Evolutionary conservation across 164 flowering plant species (phyloP).

Genomic region (Amborella trichopoda): DNA sequence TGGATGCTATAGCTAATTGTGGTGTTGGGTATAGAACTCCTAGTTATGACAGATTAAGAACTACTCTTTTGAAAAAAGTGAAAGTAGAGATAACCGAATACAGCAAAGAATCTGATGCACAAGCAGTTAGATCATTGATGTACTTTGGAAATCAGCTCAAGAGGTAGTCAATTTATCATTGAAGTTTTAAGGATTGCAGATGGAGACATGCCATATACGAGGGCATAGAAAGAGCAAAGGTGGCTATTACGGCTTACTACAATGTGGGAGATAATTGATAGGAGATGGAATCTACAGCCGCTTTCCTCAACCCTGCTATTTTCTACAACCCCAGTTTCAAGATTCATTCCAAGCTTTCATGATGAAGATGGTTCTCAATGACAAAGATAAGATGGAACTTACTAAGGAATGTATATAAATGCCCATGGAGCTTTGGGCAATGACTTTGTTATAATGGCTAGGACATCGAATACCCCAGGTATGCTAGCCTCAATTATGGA

Average conservation of each 20-base stretch:
- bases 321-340: slow-evolving; percentile 39
- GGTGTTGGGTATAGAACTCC: slow-evolving; percentile 59
- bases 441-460: slow-evolving; percentile 55
- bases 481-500: too few relatives aligned
- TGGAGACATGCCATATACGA: slow-evolving; percentile 71
- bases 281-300: slow-evolving; percentile 59
- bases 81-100: slow-evolving; percentile 40
- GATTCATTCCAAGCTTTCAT: slow-evolving; percentile 42
- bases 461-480: slow-evolving; percentile 63
- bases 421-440: slow-evolving; percentile 60
- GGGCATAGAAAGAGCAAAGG: slow-evolving; percentile 59
- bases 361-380: slow-evolving; percentile 40
- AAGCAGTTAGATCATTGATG: slow-evolving; percentile 30
- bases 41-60: slow-evolving; percentile 37
- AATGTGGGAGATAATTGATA: slow-evolving; percentile 59
- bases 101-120: slow-evolving; percentile 36
- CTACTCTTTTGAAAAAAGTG: slow-evolving; percentile 37
- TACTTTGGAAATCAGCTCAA: slow-evolving; percentile 41
- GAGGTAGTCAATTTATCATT: slow-evolving; percentile 41
- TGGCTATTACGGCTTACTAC: slow-evolving; percentile 37
- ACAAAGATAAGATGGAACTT: slow-evolving; percentile 45
- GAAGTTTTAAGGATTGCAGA: slow-evolving; percentile 49
- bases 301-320: slow-evolving; percentile 58
- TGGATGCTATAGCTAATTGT: slow-evolving; percentile 52
- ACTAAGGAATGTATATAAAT: slow-evolving; percentile 52